Evolutionary conservation across 306 rosid species (phyloP), one percentile per base, ranked within the genome.

Genomic region (Lagenaria siceraria): DNA sequence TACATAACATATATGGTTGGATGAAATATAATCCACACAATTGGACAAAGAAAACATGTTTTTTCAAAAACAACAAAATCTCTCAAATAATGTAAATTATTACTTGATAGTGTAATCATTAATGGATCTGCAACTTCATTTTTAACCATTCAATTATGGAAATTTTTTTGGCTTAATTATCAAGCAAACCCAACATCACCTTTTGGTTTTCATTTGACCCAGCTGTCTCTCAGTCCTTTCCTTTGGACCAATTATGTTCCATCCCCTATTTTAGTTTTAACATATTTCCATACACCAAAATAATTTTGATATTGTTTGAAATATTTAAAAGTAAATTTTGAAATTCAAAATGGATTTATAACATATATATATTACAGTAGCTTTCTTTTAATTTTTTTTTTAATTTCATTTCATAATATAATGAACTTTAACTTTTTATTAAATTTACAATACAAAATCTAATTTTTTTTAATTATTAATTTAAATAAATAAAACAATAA

Each of bases 41-140:
- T 14, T 72, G 56, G 59, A 49, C 60, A 49, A 72, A 72, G 5
- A 49, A 72, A 46, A 72, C 21, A 11, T 49, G 59, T 49, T 70
- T 15, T 72, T 72, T 48, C 60, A 49, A 72, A 72, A 29, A 72
- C 76, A 72, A 48, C 76, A 72, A 72, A 72, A 72, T 72, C 58
- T 49, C 43, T 29, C 13, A 19, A 12, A 22, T 22, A 12, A 40
- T 69, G 65, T 52, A 27, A 78, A 72, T 72, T 72, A 72, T 72
- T 49, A 25, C 64, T 75, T 66, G 21, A 46, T 25, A 62, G 59
- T 77, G 49, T 15, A 8, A 49, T 56, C 46, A 49, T 58, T 24
- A 43, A 46, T 70, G 38, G 56, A 70, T 70, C 75, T 70, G 12
- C 55, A 70, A 15, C 51, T 42, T 70, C 75, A 46, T 42, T 25